Conservation (phyloP, 345 rosid genomes). For the Erodium maritimum region DNA sequence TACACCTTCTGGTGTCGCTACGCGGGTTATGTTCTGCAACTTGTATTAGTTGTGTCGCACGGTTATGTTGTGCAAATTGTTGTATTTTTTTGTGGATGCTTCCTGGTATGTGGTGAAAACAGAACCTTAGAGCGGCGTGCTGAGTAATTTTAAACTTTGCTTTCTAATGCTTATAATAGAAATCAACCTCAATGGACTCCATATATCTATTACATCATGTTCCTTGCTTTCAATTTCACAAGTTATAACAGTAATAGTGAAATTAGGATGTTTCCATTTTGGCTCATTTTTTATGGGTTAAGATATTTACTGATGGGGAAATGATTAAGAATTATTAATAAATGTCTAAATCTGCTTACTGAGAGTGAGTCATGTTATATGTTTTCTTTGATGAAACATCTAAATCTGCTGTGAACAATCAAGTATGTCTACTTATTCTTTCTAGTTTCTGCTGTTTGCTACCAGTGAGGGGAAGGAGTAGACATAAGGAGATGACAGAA, state of each 20-base stretch:
- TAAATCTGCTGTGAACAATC: not conserved
- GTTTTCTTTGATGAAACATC: not conserved
- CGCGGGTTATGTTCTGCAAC: not conserved
- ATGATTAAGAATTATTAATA: not conserved
- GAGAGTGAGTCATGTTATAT: not conserved
- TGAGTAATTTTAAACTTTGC: too few relatives aligned
- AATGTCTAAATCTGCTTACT: too few relatives aligned
- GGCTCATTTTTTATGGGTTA: not conserved
- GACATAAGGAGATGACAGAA: constrained; percentile 55
- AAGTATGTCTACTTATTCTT: constrained; percentile 1
- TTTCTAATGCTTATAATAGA: too few relatives aligned
- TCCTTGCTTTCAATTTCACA: too few relatives aligned
- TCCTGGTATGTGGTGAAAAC: too few relatives aligned
- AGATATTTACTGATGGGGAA: not conserved
- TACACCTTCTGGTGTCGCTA: not conserved
- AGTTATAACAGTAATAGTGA: too few relatives aligned
- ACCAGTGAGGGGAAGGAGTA: constrained; percentile 31
- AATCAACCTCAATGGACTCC: too few relatives aligned
- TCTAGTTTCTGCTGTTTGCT: constrained; percentile 8
- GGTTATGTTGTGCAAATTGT: not conserved
- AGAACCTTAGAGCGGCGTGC: too few relatives aligned
- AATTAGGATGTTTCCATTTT: not conserved
- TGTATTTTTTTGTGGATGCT: not conserved
- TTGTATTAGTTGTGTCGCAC: not conserved
- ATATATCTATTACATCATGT: too few relatives aligned